These are phyloP conservation scores for Trichothecium sympodiale DNA, from an alignment of 2,329 filamentous ascomycete genomes.

Conservation along the genomic window DNA sequence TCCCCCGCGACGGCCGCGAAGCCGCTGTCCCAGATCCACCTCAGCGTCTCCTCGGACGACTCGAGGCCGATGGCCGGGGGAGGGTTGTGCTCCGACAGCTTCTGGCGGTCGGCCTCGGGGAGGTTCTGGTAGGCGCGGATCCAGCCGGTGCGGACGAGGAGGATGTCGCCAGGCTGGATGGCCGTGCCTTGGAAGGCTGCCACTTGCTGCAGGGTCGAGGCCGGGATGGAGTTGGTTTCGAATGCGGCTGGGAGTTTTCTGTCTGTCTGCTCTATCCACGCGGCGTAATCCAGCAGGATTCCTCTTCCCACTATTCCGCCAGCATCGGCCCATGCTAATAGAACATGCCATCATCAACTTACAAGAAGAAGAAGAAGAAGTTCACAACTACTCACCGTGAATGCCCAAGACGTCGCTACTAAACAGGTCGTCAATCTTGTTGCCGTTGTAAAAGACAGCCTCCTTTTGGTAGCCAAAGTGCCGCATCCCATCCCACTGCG, in stretches of 20 bases:
- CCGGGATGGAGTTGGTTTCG: slow-evolving; percentile 27
- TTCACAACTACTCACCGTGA: slow-evolving; percentile 18
- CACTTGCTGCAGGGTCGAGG: slow-evolving; percentile 29
- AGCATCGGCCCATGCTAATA: slow-evolving; percentile 16
- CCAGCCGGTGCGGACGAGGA: slow-evolving; percentile 45
- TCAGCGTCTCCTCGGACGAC: slow-evolving; percentile 33
- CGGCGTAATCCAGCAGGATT: slow-evolving; percentile 40
- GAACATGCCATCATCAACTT: not conserved
- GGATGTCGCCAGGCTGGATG: slow-evolving; percentile 40
- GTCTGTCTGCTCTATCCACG: slow-evolving; percentile 23
- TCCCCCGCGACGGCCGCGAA: slow-evolving; percentile 48
- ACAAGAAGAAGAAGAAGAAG: not conserved
- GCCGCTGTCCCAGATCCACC: slow-evolving; percentile 45
- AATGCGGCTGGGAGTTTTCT: slow-evolving; percentile 26
- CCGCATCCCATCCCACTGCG: slow-evolving; percentile 27
- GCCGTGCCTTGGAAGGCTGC: slow-evolving; percentile 29
- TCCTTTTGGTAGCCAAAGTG: slow-evolving; percentile 27
- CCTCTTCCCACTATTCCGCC: slow-evolving; percentile 38
- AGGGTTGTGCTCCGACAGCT: slow-evolving; percentile 17
- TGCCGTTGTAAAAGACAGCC: slow-evolving; percentile 20
- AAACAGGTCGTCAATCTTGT: slow-evolving; percentile 31
- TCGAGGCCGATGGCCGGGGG: slow-evolving; percentile 31
- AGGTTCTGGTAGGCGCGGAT: slow-evolving; percentile 29
- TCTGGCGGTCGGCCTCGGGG: slow-evolving; percentile 21
- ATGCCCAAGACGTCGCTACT: slow-evolving; percentile 16